Evolutionary conservation across 140 eudicot species (phyloP), one percentile per base, ranked within the genome.

Genomic region (Ambrosia hybrid): DNA sequence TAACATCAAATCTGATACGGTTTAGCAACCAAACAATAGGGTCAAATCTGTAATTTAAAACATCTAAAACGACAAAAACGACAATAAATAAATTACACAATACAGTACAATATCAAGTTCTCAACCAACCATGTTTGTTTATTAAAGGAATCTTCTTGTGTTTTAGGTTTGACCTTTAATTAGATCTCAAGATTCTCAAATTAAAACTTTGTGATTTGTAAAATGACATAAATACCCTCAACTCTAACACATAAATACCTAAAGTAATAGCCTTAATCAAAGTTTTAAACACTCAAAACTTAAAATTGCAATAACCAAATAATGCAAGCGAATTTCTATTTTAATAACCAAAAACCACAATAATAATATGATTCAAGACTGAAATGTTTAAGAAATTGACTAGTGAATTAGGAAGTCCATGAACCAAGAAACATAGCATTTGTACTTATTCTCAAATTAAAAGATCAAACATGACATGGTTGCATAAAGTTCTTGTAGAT

Each of bases 161-260:
- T 21, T 7, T 58, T 8, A 46, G 38, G 41, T 68, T 73, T 48
- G 62, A 34, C 61, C 56, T 33, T 60, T 46, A 0, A 61, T 72
- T 56, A 53, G 71, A 83, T 67, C 74, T 53, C 38, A 67, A 73
- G 60, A 33, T 72, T 45, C 46, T 56, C 43, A 39, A 66, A 0
- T 55, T 11, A 15, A 7, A 11, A 45, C 39, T 51, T 60, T 1
- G 46, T 43, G 36, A 12, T 41, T 13, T 15, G 9, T 13, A 45
- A 57, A 66, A 39, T 67, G n/a, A 66, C 57, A 17, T 9, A 10
- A 9, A 38, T 38, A 56, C 48, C 73, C 48, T 68, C 12, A 3
- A 63, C 48, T 39, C 21, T 34, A 63, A 63, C 41, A 21, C 43
- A 59, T 58, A 57, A 9, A 21, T 57, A 21, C 36, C 26, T 61